These are phyloP conservation scores for Coemansia sp. DNA, from an alignment of 192 early-diverging fungal species.

Conservation along the genomic window DNA sequence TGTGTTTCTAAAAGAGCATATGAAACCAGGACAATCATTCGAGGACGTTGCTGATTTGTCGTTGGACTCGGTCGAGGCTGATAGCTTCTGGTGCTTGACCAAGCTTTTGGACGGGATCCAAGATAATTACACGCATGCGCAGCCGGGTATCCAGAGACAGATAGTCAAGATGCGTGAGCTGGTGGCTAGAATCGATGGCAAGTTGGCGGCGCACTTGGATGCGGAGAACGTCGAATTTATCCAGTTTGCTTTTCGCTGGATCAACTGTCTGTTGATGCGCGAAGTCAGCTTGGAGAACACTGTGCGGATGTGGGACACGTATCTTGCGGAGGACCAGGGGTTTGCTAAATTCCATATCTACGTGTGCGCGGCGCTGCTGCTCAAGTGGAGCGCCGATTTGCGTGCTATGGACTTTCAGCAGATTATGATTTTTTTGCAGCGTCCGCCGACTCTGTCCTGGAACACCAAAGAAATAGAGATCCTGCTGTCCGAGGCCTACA, in stretches of 20 bases:
- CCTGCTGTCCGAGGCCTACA: constrained; percentile 92
- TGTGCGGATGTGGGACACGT: constrained; percentile 99
- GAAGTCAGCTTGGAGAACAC: constrained; percentile 85
- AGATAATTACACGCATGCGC: constrained; percentile 97
- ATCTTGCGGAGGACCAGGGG: constrained; percentile 64
- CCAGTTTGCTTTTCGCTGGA: constrained; percentile 99
- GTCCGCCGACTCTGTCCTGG: constrained; percentile 85
- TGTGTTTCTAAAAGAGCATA: constrained; percentile 73
- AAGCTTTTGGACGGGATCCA: constrained; percentile 97
- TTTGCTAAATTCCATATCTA: constrained; percentile 98
- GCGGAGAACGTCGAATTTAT: constrained; percentile 94
- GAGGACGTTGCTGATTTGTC: constrained; percentile 51
- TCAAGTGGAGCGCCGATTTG: constrained; percentile 90
- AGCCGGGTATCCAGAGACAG: constrained; percentile 95
- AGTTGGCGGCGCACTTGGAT: constrained; percentile 78
- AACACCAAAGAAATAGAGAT: constrained; percentile 89
- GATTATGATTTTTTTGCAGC: constrained; percentile 93
- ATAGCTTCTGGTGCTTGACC: constrained; percentile 96
- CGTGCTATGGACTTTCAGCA: constrained; percentile 90
- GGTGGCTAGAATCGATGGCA: constrained; percentile 83
- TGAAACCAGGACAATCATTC: not conserved
- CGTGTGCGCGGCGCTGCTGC: constrained; percentile 96
- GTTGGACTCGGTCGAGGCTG: constrained; percentile 83
- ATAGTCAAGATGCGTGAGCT: constrained; percentile 87
- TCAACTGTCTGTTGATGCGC: constrained; percentile 98